Conservation (phyloP, 345 rosid genomes). For the Jatropha curcas region DNA sequence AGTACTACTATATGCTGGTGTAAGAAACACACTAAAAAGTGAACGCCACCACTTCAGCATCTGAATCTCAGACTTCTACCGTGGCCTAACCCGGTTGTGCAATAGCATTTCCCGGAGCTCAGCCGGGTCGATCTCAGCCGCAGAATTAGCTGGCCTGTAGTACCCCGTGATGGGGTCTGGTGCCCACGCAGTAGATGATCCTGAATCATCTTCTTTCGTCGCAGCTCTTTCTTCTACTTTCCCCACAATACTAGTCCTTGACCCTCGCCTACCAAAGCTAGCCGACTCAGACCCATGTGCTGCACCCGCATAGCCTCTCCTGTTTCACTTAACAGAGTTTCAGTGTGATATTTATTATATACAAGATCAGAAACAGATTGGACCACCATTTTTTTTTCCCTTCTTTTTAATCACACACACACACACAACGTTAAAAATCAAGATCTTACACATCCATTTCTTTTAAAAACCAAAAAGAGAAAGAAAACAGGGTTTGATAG, state of each 20-base stretch:
- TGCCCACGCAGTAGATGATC: constrained; percentile 50
- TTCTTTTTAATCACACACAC: too few species aligned
- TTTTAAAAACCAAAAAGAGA: background rate
- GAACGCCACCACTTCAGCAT: background rate
- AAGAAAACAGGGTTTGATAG: too few species aligned
- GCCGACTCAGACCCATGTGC: constrained; percentile 23
- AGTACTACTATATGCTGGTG: too few species aligned
- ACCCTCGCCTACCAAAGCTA: constrained; percentile 33
- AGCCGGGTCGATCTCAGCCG: constrained; percentile 57
- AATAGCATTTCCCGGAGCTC: constrained; percentile 65
- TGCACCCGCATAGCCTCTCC: constrained; percentile 53
- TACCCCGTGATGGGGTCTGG: constrained; percentile 74
- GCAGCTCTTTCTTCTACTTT: constrained; percentile 36
- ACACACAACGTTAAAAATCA: too few species aligned
- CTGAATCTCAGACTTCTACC: too few species aligned
- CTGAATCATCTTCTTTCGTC: constrained; percentile 38
- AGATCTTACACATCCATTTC: too few species aligned
- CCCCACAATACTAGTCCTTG: constrained; percentile 36
- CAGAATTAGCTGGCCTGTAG: constrained; percentile 60
- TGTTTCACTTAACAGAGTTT: constrained; percentile 5
- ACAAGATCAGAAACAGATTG: too few species aligned
- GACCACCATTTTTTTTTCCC: too few species aligned
- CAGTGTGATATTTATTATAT: too few species aligned
- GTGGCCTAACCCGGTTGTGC: constrained; percentile 41
- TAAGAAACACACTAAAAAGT: too few species aligned